phyloP scores from a whole-genome alignment of 1,139 yeast species.

The Magnusiomyces tetraspermus region DNA sequence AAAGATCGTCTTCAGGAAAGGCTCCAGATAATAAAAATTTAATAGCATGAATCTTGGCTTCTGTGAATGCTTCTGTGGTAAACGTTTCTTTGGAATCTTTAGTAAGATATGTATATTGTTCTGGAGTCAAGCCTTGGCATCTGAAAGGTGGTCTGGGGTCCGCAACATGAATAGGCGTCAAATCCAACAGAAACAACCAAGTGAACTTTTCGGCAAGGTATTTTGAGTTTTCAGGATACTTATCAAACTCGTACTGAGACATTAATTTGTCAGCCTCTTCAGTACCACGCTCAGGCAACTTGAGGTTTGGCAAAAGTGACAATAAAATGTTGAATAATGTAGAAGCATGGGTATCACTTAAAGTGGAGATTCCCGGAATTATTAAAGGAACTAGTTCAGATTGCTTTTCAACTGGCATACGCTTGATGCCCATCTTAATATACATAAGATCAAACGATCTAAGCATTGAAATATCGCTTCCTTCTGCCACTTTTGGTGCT shows the following conservation, averaged over 20 bases:
- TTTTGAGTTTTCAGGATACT: conserved; percentile 32
- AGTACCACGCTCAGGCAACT: conserved; percentile 42
- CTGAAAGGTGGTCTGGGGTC: conserved; percentile 18
- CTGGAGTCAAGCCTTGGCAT: conserved; percentile 54
- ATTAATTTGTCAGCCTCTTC: conserved; percentile 36
- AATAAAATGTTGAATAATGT: conserved; percentile 54
- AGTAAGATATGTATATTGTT: conserved; percentile 53
- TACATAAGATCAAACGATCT: conserved; percentile 58
- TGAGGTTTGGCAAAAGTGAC: conserved; percentile 45
- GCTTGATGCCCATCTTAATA: conserved; percentile 53
- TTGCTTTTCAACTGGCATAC: conserved; percentile 18
- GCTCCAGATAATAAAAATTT: conserved; percentile 33
- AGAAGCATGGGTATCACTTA: conserved; percentile 39
- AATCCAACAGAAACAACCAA: conserved; percentile 48
- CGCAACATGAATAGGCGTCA: conserved; percentile 9
- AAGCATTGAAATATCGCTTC: conserved; percentile 44
- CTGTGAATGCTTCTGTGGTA: conserved; percentile 35
- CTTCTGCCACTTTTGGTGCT: conserved; percentile 39
- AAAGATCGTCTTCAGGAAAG: conserved; percentile 34
- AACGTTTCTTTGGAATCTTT: conserved; percentile 56
- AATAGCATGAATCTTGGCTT: conserved; percentile 41
- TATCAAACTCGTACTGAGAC: conserved; percentile 23
- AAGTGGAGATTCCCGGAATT: conserved; percentile 39
- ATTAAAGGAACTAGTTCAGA: conserved; percentile 40
- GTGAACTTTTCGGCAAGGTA: conserved; percentile 43